Evolutionary conservation across 1,139 yeast genomes (phyloP), one percentile per base, ranked within the genome.

Genomic region (Eremothecium sinecaudum): DNA sequence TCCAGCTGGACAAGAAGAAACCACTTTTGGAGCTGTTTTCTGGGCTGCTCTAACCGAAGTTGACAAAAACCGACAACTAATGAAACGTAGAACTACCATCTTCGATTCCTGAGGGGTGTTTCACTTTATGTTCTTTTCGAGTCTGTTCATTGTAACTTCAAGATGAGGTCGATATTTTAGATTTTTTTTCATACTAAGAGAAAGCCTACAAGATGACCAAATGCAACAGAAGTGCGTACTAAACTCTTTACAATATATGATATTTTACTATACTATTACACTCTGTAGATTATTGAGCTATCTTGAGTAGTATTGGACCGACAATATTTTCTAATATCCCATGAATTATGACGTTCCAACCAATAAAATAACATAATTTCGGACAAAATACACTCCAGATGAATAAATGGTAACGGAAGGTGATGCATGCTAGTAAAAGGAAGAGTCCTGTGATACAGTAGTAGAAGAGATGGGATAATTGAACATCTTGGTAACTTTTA

Each of bases 351-450:
- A 73, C 39, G 23, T 71, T 62, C 98, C 98, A 92, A 2, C 78
- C 77, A 1, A 76, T 73, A 44, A 79, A 79, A 54, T 79, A 90
- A 22, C 93, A 68, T 12, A 90, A 59, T 50, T 86, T 90, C 0
- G 98, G 99, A 33, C 94, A 82, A 61, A 90, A 90, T 4, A 92
- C 98, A 2, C 97, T 84, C 97, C 98, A 92, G 11, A 92, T 80
- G 54, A 90, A 90, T 38, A 90, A 65, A 54, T 90, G 98, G 51
- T 78, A 82, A 46, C 94, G 68, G 43, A 87, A 66, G 18, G 73
- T 66, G 36, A 71, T 69, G 53, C 98, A 90, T 5, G 96, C 79
- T 0, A 67, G 62, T 32, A 81, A 55, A 34, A 87, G 69, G 26
- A 69, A 66, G 3, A 73, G 51, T 1, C 83, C 82, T 11, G 73